Evolutionary conservation across 441 rosid species (phyloP), one percentile per base, ranked within the genome.

Genomic region (Pelargonium citronellum): DNA sequence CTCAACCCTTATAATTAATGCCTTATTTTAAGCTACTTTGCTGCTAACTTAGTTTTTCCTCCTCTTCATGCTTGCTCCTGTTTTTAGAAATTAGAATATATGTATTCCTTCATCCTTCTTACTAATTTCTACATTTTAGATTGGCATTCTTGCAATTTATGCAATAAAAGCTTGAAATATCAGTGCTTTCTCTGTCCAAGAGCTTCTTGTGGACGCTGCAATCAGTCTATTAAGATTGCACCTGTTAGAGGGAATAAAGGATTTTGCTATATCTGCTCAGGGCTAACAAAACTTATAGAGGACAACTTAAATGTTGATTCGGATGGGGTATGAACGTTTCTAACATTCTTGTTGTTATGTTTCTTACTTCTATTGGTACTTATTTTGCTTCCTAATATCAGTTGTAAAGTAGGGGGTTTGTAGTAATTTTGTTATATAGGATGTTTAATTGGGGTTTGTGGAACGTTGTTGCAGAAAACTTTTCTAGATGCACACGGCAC

Each of bases 151-250:
- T 88, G 92, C 80, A 70, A 69, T 3, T 6, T 64, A 3, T 88
- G 92, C 74, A 34, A 64, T 4, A 85, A 84, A 70, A 9, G 80
- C 20, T 58, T 90, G 13, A 83, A 79, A 68, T 66, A 76, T 60
- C 72, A 69, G 69, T 88, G 90, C 89, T 85, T 79, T 72, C 77
- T 82, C 75, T 88, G 90, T 76, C 89, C 89, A 27, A 67, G 57
- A 68, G 84, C 89, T 53, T 65, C 81, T 46, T 88, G 92, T 13
- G 78, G 80, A 15, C 61, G 67, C 55, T 88, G 92, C 75, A 41
- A 77, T 46, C 46, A 55, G 53, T 71, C 66, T 69, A 74, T 80
- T 43, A 82, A 79, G 13, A 81, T 88, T 64, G 82, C 73, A n/a
- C 43, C 71, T 27, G 77, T 82, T 62, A 78, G 72, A 70, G 80